Evolutionary conservation across 768 basidiomycete genomes (phyloP).

Genomic region (Lactifluus hygrophoroides): DNA sequence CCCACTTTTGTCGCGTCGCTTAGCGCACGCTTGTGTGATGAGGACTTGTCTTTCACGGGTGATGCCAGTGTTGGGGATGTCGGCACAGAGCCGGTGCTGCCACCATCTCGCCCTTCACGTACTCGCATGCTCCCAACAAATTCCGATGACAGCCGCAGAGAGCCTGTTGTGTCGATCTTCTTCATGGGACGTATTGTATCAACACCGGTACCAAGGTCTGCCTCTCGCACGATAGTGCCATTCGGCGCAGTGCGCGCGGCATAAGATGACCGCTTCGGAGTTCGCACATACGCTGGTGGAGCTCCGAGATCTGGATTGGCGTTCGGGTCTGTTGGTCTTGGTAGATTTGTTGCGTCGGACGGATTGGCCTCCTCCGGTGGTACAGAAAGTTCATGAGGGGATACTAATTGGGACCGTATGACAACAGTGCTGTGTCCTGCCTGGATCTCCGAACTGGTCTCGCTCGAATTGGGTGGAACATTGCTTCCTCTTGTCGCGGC

Average conservation of each 20-base stretch:
- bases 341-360: slow-evolving; percentile 32
- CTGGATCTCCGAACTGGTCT: slow-evolving; percentile 42
- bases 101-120: slow-evolving; percentile 41
- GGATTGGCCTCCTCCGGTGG: slow-evolving; percentile 39
- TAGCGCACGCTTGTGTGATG: slow-evolving; percentile 38
- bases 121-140: slow-evolving; percentile 64
- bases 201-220: slow-evolving; percentile 78
- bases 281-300: slow-evolving; percentile 66
- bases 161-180: slow-evolving; percentile 76
- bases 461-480: slow-evolving; percentile 24
- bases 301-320: slow-evolving; percentile 39
- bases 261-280: slow-evolving; percentile 65
- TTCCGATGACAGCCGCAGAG: slow-evolving; percentile 68
- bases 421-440: slow-evolving; percentile 67
- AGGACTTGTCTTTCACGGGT: slow-evolving; percentile 32
- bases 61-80: slow-evolving; percentile 43
- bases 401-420: slow-evolving; percentile 39
- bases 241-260: slow-evolving; percentile 60
- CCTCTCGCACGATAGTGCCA: slow-evolving; percentile 71
- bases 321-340: slow-evolving; percentile 23
- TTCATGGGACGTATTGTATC: slow-evolving; percentile 92
- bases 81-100: slow-evolving; percentile 27
- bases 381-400: slow-evolving; percentile 25
- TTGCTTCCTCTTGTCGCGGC: slow-evolving; percentile 55
- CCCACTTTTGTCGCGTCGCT: slow-evolving; percentile 63